A percentile compares a stretch with the other conserved stretches of the same genome.
These are phyloP conservation scores for Iris pallida DNA, from an alignment of 116 monocot species.

Conservation along the genomic window DNA sequence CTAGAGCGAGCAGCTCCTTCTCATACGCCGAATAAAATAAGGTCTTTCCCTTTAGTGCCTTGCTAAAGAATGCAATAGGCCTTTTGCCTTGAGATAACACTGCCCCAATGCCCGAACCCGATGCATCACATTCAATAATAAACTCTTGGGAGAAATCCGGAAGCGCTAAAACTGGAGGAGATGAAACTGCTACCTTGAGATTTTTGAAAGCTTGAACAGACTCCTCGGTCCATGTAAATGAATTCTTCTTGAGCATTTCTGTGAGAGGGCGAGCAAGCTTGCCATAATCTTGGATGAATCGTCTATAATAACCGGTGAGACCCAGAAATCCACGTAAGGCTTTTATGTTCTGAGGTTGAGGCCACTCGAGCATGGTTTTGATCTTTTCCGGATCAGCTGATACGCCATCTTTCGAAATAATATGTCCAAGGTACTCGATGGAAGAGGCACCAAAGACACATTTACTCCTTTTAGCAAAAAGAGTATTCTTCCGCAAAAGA, in stretches of 20 bases:
- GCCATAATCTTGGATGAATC: constrained; percentile 6
- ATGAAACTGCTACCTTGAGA: constrained; percentile 2
- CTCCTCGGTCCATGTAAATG: constrained; percentile 3
- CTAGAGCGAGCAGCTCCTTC: too few species aligned
- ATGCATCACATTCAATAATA: constrained; percentile 4
- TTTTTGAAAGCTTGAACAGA: constrained; percentile 1
- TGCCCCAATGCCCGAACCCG: too few species aligned
- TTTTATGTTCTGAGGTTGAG: constrained; percentile 6
- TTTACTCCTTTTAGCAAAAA: not conserved
- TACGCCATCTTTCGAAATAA: constrained; percentile 8
- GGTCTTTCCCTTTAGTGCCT: not conserved
- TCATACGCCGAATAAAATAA: not conserved
- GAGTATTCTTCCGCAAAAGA: not conserved
- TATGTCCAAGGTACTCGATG: constrained; percentile 12
- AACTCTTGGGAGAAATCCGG: constrained; percentile 7
- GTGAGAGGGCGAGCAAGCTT: not conserved
- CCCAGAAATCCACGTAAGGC: constrained; percentile 10
- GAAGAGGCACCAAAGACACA: constrained; percentile 1
- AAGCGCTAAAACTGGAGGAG: constrained; percentile 3
- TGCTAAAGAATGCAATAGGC: not conserved
- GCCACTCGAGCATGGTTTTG: constrained; percentile 2
- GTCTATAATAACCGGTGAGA: not conserved
- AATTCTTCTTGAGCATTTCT: constrained; percentile 2
- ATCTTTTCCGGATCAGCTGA: constrained; percentile 10
- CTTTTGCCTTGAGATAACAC: too few species aligned